Base-by-base conservation (phyloP, 225 moss, liverwort and hornwort genomes). In the Takakia lepidozioides region DNA sequence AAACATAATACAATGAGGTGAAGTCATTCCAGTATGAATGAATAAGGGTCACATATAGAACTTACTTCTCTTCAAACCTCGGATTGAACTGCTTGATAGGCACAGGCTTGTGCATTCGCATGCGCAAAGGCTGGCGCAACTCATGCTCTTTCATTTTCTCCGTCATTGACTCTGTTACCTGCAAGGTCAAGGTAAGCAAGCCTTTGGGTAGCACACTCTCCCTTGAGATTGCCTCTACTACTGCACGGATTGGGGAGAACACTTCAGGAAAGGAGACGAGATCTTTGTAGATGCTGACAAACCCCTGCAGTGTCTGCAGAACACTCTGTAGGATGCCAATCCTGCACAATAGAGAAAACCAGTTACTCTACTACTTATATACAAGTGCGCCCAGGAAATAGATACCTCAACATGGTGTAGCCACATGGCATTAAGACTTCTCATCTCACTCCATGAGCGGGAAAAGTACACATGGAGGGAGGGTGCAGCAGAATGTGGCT, bases 21-120 rank as follows among this genome's bases (percentile, higher is more conserved):
- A n/a, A n/a, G n/a, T n/a, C n/a, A n/a, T n/a, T n/a, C n/a, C n/a
- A n/a, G n/a, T n/a, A n/a, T n/a, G n/a, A n/a, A n/a, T n/a, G n/a
- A n/a, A n/a, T n/a, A n/a, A n/a, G n/a, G n/a, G n/a, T n/a, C n/a
- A n/a, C n/a, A n/a, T n/a, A n/a, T n/a, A n/a, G n/a, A 43, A 46
- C 71, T 60, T 76, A 98, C 90, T 91, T 76, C 42, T 91, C 98
- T 72, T 91, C 91, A 49, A 98, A 98, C 42, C 65, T 80, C 17
- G 98, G 98, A 58, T 98, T 91, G 48, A 77, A 98, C 38, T 67
- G 76, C 48, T 91, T 91, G 65, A 98, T 87, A 6, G 98, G 82
- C 48, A 63, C 59, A 34, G 87, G 87, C 67, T 85, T 91, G 73
- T 72, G 75, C 53, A 81, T 56, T 39, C 87, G 73, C 87, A 98